Conservation (phyloP, 176 grass and related monocot species). For the Avena insularis region DNA sequence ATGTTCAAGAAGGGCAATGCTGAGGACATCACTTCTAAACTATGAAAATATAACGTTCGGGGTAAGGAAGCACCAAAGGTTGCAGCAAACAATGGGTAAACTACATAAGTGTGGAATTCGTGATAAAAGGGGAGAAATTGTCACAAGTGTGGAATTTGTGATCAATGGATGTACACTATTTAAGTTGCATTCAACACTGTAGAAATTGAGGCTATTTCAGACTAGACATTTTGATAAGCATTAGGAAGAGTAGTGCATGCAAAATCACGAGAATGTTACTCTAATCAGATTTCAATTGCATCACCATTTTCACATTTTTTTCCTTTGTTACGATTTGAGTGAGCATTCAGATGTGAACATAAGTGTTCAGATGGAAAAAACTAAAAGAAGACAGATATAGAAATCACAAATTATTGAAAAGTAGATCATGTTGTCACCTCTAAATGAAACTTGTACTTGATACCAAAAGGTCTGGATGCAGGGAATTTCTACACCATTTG, state of each 20-base stretch:
- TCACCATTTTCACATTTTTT: constrained; percentile 16
- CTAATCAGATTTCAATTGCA: constrained; percentile 2
- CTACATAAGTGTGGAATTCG: constrained; percentile 12
- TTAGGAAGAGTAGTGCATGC: constrained; percentile 1
- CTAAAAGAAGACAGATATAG: constrained; percentile 13
- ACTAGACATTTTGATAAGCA: constrained; percentile 24
- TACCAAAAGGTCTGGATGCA: constrained; percentile 82
- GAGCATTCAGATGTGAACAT: constrained; percentile 15
- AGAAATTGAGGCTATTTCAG: not conserved
- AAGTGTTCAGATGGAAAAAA: constrained; percentile 28
- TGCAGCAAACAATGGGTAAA: not conserved
- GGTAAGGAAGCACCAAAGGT: not conserved
- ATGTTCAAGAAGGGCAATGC: not conserved
- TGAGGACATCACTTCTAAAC: not conserved
- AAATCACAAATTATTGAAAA: constrained; percentile 30
- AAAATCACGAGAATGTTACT: constrained; percentile 11
- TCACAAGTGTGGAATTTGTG: constrained; percentile 9
- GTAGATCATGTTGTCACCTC: constrained; percentile 58
- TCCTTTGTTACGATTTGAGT: constrained; percentile 19
- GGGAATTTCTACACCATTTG: constrained; percentile 75
- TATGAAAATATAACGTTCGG: not conserved
- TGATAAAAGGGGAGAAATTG: not conserved
- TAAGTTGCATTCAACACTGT: not conserved
- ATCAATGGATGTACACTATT: not conserved
- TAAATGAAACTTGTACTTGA: constrained; percentile 97